Percentiles rank a stretch among this genome's conserved stretches.
Conservation (phyloP, 1,139 yeast species). For the Nadsonia commutata region DNA sequence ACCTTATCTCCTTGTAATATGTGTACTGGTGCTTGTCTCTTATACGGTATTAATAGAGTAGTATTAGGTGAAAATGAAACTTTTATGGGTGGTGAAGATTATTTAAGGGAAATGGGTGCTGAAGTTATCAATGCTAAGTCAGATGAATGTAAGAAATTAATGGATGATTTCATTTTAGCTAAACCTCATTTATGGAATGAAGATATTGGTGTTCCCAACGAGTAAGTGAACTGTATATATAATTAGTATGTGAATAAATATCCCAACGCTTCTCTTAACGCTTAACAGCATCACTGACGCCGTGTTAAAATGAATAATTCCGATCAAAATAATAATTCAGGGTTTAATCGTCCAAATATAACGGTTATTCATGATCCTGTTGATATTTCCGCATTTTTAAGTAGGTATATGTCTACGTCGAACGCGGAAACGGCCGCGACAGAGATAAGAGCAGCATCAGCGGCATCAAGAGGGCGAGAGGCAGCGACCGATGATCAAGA, state of each 20-base stretch:
- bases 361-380: not conserved
- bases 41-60: conserved; percentile 75
- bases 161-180: conserved; percentile 63
- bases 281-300: no score
- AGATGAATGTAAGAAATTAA: conserved; percentile 53
- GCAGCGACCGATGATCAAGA: conserved; percentile 1
- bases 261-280: no score
- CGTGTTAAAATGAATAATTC: no score
- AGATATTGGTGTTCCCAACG: conserved; percentile 50
- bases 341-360: not conserved
- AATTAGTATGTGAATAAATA: no score
- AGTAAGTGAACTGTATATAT: no score
- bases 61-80: conserved; percentile 81
- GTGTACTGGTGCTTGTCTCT: conserved; percentile 87
- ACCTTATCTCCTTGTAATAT: conserved; percentile 85
- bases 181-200: conserved; percentile 78
- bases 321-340: no score
- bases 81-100: conserved; percentile 66
- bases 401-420: not conserved
- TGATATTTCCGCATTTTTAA: not conserved
- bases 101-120: conserved; percentile 48
- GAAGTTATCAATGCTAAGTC: conserved; percentile 59
- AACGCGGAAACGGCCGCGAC: no score
- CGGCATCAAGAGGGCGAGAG: not conserved
- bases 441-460: not conserved